A percentile compares a stretch with the other conserved stretches of the same genome.
Evolutionary conservation across 331 rosid species (phyloP).

Genomic region (Stylosanthes scabra): DNA sequence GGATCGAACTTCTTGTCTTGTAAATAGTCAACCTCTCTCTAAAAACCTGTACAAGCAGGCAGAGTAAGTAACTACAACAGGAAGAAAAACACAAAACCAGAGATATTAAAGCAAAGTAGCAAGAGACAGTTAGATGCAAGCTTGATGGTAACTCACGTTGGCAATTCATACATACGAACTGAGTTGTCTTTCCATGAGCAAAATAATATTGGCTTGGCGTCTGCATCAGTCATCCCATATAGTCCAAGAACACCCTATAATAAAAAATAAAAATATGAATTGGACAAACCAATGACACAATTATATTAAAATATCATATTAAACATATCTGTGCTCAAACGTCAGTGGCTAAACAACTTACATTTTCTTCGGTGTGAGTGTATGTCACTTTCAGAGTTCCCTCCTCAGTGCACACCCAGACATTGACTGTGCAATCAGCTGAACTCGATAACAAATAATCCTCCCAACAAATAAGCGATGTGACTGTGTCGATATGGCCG

Average conservation of each 20-base stretch:
- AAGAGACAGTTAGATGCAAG: no score
- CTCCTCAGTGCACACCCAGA: slow-evolving; percentile 30
- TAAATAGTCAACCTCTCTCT: no score
- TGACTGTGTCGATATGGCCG: slow-evolving; percentile 40
- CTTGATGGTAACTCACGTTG: slow-evolving; percentile 38
- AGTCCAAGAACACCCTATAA: slow-evolving; percentile 39
- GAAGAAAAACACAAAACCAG: no score
- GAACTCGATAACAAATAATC: slow-evolving; percentile 46
- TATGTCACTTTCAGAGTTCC: slow-evolving; percentile 38
- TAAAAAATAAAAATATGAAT: background rate
- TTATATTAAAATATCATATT: background rate
- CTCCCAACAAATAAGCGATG: slow-evolving; percentile 44
- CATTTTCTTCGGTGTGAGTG: slow-evolving; percentile 38
- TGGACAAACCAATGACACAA: background rate
- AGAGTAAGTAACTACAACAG: no score
- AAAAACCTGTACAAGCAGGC: no score
- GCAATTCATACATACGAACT: slow-evolving; percentile 39
- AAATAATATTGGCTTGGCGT: slow-evolving; percentile 4
- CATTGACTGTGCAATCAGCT: slow-evolving; percentile 44
- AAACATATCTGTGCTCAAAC: no score
- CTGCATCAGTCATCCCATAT: background rate
- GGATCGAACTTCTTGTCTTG: no score
- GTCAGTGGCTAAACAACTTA: slow-evolving; percentile 4
- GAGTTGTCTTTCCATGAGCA: slow-evolving; percentile 42
- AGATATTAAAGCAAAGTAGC: no score